Evolutionary conservation across 2,329 filamentous ascomycete genomes (phyloP), one percentile per base, ranked within the genome.

Genomic region (Nemania sp.): DNA sequence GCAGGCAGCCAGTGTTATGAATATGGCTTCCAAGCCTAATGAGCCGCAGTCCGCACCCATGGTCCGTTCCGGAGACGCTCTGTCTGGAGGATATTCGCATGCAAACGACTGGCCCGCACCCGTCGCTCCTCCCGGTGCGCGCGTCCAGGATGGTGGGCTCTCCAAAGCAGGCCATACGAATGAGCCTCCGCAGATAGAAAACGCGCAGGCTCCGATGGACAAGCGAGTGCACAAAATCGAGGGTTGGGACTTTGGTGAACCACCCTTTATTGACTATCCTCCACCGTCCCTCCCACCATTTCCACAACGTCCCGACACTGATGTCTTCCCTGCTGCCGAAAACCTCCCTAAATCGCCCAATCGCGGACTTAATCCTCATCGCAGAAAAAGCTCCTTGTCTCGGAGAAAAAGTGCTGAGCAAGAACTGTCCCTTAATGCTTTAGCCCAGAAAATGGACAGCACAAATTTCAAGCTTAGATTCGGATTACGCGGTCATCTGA

Each of bases 221-320:
- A 81, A 86, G 66, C 71, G 71, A 20, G 64, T 67, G 1, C 66
- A 71, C 6, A 85, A 89, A 54, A 68, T 80, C 0, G 92, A 96
- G 66, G 90, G 83, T 7, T 99, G 94, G 94, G 92, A 95, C 66
- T 99, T 99, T 63, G 90, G 93, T 49, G 91, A 97, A 54, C 80
- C 84, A 7, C 77, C 80, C n/a, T 83, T 85, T 47, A 74, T 82
- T 0, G 87, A 89, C 34, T 70, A 37, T 70, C 75, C 24, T 63
- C n/a, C 70, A 5, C 77, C 81, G 40, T 72, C 68, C 22, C 66
- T 61, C 1, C 75, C 78, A 45, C 79, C 80, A 49, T 69, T 78
- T 9, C 73, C 71, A 61, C 86, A 71, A 73, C 85, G 92, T 57
- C 91, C 91, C 1, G 93, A 97, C 67, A 94, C 87, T 0, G 93